Evolutionary conservation across 345 rosid genomes (phyloP).

Genomic region (Populus nigra): DNA sequence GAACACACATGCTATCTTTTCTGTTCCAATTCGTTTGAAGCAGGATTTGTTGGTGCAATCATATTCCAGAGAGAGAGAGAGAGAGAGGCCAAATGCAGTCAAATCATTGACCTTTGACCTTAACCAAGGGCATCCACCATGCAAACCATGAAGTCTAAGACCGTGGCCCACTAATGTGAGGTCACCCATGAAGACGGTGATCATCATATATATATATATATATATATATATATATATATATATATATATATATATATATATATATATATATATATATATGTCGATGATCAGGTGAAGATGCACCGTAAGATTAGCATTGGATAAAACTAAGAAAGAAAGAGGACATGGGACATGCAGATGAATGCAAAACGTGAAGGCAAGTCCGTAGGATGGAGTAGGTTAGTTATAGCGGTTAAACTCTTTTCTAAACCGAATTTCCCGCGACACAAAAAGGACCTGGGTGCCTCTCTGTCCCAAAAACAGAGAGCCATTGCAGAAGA

Average conservation of each 20-base stretch:
- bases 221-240: too few relatives aligned
- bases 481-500: neutral
- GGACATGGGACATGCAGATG: neutral
- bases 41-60: neutral
- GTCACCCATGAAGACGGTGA: too few relatives aligned
- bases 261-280: too few relatives aligned
- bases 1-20: neutral
- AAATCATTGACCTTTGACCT: too few relatives aligned
- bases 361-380: slow-evolving; percentile 13
- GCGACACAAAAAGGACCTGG: slow-evolving; percentile 1
- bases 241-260: too few relatives aligned
- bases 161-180: neutral
- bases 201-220: neutral
- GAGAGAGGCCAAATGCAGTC: too few relatives aligned
- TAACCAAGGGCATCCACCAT: too few relatives aligned
- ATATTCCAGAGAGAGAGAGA: too few relatives aligned
- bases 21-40: neutral
- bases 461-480: neutral
- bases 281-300: neutral
- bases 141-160: neutral
- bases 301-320: neutral
- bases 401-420: slow-evolving; percentile 8
- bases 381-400: slow-evolving; percentile 5
- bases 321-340: neutral
- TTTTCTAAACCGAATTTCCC: slow-evolving; percentile 17